Percentiles rank a stretch among this genome's conserved stretches.
Evolutionary conservation across 2,329 filamentous ascomycete genomes (phyloP).

Genomic region (Clonostachys byssicola): DNA sequence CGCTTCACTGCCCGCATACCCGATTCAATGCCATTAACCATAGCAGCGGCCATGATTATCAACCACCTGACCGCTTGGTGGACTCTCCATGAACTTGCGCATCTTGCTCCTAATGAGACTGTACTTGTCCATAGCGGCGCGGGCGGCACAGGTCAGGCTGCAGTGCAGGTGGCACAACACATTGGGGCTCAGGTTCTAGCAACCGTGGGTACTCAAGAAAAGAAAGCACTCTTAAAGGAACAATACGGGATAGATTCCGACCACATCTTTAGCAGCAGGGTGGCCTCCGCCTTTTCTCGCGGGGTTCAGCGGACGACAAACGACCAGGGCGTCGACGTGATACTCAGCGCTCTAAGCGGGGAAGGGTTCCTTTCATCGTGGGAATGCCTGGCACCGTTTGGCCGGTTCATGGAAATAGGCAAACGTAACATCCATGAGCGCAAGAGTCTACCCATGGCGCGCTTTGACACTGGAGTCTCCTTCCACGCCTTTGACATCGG

Average conservation of each 20-base stretch:
- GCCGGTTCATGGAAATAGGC: constrained; percentile 16
- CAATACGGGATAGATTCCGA: constrained; percentile 13
- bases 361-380: constrained; percentile 18
- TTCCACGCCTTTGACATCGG: constrained; percentile 4
- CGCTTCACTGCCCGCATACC: constrained; percentile 4
- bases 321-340: constrained; percentile 21
- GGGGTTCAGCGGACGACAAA: constrained; percentile 14
- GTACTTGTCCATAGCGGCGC: constrained; percentile 19
- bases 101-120: constrained; percentile 19
- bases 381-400: constrained; percentile 21
- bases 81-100: constrained; percentile 1
- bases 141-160: constrained; percentile 16
- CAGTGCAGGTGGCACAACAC: constrained; percentile 10
- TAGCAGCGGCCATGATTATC: constrained; percentile 14
- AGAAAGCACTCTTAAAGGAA: constrained; percentile 13
- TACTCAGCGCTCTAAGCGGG: constrained; percentile 20
- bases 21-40: constrained; percentile 5
- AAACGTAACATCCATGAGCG: constrained; percentile 26
- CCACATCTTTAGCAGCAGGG: constrained; percentile 17
- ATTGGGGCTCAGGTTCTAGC: constrained; percentile 12
- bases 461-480: constrained; percentile 5
- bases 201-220: constrained; percentile 16
- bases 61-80: constrained; percentile 2
- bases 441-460: constrained; percentile 20
- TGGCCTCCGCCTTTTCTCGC: constrained; percentile 14